These are phyloP conservation scores for Metarhizium robertsii DNA, from an alignment of 2,329 filamentous ascomycete species.

Conservation along the genomic window DNA sequence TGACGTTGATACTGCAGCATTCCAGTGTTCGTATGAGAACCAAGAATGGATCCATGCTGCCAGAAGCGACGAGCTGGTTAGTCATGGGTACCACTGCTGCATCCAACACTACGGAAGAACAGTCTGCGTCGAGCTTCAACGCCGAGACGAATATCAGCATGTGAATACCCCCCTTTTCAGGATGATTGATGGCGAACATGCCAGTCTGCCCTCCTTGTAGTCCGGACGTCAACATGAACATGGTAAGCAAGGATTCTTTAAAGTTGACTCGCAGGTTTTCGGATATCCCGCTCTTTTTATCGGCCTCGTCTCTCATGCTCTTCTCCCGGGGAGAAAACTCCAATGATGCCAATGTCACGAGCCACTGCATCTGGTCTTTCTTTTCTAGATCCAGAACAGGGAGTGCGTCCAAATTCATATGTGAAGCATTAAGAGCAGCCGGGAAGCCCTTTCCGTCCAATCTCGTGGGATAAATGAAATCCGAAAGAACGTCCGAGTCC, in stretches of 20 bases:
- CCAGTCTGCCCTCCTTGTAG: constrained; percentile 34
- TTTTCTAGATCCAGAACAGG: constrained; percentile 30
- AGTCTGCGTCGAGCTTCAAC: constrained; percentile 33
- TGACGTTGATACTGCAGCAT: constrained; percentile 29
- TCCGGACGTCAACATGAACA: constrained; percentile 36
- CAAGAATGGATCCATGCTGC: constrained; percentile 18
- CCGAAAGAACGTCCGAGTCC: constrained; percentile 14
- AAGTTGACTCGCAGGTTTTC: constrained; percentile 31
- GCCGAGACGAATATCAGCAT: constrained; percentile 30
- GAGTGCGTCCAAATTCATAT: constrained; percentile 35
- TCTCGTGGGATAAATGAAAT: constrained; percentile 28
- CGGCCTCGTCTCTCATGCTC: constrained; percentile 19
- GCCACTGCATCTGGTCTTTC: constrained; percentile 25
- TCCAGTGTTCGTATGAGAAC: constrained; percentile 25
- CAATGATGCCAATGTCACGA: constrained; percentile 27
- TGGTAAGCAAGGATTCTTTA: constrained; percentile 37
- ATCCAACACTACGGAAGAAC: constrained; percentile 34
- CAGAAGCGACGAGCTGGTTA: constrained; percentile 19
- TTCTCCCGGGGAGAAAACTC: constrained; percentile 34
- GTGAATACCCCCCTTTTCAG: constrained; percentile 26
- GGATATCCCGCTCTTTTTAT: constrained; percentile 13
- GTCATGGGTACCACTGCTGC: constrained; percentile 38
- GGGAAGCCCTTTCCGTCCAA: constrained; percentile 21
- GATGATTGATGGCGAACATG: constrained; percentile 30
- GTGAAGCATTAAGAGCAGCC: constrained; percentile 26